Base-by-base conservation (phyloP, 1,139 yeast genomes). In the Trichomonascaceae sp. region DNA sequence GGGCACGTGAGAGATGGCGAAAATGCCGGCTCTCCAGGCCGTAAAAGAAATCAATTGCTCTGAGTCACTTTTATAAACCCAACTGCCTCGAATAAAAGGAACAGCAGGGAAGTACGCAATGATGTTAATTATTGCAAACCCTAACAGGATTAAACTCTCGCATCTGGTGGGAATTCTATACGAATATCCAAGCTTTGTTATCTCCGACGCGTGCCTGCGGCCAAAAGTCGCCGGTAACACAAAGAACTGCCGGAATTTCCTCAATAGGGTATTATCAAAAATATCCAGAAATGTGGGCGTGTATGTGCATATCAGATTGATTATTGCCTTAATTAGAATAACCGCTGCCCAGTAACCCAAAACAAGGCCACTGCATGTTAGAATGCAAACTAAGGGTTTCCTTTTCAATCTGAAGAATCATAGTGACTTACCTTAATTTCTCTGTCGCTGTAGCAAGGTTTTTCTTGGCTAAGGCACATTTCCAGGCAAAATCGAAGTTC, bases 1-100 rank as follows among this genome's bases (percentile, higher is more conserved):
- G 5, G 89, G 88, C 53, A 80, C 67, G 55, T 78, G 71, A 53
- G 75, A 74, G 50, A 76, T 64, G 4, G 78, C 72, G 55, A 81
- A 63, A 18, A 79, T 66, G 24, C 85, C 88, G 1, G 84, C 67
- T 67, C 95, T 75, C 63, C 82, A 85, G 47, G 83, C 87, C 44
- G 80, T 68, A 58, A 78, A 77, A 61, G 83, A 72, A 10, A 78
- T 75, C 50, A 79, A 66, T 62, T 78, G 84, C 10, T 60, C 53
- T 7, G 58, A 53, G 36, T 57, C 62, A 5, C 70, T 61, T 20
- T 65, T 60, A 58, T 77, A 72, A 19, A 70, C 57, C 43, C 75
- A 64, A 43, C 70, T 74, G 19, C 70, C 70, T 53, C 66, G 66
- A 50, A 75, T 74, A 55, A 71, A 70, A 45, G 69, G 67, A 65